Evolutionary conservation across 2,329 filamentous ascomycete species (phyloP).

Genomic region (Pseudogymnoascus sp.): DNA sequence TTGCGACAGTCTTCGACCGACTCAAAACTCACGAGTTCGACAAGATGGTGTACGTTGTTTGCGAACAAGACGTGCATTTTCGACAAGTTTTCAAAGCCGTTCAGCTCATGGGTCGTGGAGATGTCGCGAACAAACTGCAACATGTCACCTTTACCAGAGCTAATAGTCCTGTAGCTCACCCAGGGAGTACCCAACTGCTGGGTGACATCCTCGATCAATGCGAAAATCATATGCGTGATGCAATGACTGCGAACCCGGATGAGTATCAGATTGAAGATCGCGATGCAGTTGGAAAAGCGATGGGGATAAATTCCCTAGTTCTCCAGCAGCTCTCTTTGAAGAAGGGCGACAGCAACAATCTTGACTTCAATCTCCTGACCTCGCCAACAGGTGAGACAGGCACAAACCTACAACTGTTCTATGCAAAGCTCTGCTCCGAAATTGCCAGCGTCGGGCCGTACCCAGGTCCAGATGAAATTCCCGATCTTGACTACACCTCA

Average conservation of each 20-base stretch:
- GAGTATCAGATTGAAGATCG: too few species aligned
- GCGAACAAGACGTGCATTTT: conserved; percentile 60
- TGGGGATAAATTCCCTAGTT: conserved; percentile 32
- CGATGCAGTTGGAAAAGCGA: too few species aligned
- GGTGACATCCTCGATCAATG: conserved; percentile 12
- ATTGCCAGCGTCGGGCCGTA: background rate
- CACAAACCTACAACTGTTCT: conserved; percentile 58
- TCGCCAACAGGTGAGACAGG: conserved; percentile 61
- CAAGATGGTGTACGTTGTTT: conserved; percentile 62
- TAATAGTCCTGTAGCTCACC: conserved; percentile 5
- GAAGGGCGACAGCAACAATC: conserved; percentile 59
- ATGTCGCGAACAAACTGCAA: conserved; percentile 12
- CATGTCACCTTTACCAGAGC: conserved; percentile 11
- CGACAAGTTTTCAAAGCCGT: conserved; percentile 28
- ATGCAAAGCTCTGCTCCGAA: conserved; percentile 49
- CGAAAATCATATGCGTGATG: conserved; percentile 9
- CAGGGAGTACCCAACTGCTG: conserved; percentile 9
- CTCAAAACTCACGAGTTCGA: conserved; percentile 55
- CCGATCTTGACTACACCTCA: conserved; percentile 9
- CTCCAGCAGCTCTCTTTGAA: conserved; percentile 58
- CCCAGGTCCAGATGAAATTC: background rate
- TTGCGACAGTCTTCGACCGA: conserved; percentile 59
- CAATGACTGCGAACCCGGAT: conserved; percentile 9
- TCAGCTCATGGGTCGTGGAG: conserved; percentile 11
- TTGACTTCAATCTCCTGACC: conserved; percentile 59